Percentiles rank a stretch among this genome's conserved stretches.
These are phyloP conservation scores for Xylariaceae sp. DNA, from an alignment of 2,329 filamentous ascomycete genomes.

Conservation along the genomic window DNA sequence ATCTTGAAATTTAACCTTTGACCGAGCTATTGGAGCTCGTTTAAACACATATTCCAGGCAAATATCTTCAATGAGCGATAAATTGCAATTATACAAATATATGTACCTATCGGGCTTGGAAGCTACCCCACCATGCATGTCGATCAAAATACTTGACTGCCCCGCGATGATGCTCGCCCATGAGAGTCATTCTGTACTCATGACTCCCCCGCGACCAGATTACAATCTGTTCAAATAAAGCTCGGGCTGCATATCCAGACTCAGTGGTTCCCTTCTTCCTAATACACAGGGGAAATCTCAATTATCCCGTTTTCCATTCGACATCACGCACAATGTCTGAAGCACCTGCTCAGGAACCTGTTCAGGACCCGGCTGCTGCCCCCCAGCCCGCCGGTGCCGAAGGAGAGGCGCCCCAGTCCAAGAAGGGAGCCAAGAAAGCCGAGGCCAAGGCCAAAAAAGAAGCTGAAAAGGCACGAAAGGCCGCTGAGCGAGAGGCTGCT, in stretches of 20 bases:
- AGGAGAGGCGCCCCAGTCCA: constrained; percentile 43
- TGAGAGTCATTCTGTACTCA: constrained; percentile 6
- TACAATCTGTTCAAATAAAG: background rate
- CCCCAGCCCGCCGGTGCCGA: constrained; percentile 24
- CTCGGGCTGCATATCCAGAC: background rate
- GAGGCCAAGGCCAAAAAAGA: constrained; percentile 85
- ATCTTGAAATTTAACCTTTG: constrained; percentile 1
- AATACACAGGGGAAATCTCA: background rate
- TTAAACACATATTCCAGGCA: constrained; percentile 11
- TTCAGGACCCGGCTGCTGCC: constrained; percentile 22
- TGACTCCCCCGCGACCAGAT: background rate
- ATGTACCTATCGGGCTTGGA: constrained; percentile 18
- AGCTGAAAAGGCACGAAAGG: constrained; percentile 66
- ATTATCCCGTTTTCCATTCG: background rate
- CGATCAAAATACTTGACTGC: constrained; percentile 20
- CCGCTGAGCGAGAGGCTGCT: constrained; percentile 69
- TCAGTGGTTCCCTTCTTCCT: background rate
- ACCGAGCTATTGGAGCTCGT: background rate
- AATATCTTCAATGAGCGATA: constrained; percentile 10
- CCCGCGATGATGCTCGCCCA: constrained; percentile 22
- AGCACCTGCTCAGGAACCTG: constrained; percentile 26
- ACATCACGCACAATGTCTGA: constrained; percentile 29
- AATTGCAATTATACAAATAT: constrained; percentile 7
- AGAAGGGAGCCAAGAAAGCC: constrained; percentile 80
- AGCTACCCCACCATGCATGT: constrained; percentile 16